Evolutionary conservation across 352 stramenopile species (phyloP), one percentile per base, ranked within the genome.

Genomic region (Phytophthora vignae): DNA sequence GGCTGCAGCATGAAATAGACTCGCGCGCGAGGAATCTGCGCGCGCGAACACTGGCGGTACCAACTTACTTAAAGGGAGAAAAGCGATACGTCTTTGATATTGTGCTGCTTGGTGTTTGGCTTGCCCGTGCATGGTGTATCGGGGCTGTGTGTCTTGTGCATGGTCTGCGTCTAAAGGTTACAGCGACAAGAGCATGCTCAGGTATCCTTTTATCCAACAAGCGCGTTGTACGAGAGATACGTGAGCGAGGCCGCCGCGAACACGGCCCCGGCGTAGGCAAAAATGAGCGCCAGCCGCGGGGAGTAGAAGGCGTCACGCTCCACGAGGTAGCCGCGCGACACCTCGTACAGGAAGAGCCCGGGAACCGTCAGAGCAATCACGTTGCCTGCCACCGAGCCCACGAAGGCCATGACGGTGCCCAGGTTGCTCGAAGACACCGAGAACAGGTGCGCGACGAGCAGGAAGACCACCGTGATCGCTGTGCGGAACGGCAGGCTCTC

Each of bases 261-360:
- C 17, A 80, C 50, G 3, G 83, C 76, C 31, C 87, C 87, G 56
- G 81, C 78, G 63, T 77, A 84, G 14, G 71, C 76, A 48, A 92
- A 87, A 40, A 65, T 50, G 15, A 87, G 75, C 44, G 84, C 83
- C 52, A 89, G 76, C 52, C 72, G 74, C 40, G 83, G 81, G 12
- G 77, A 91, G 67, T 85, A 91, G 72, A 85, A 87, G 27, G 78
- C 73, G 49, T 77, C 69, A 19, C 70, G 68, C 55, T 81, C 84
- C 46, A 88, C 76, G 17, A 90, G 69, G 67, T 85, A 92, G 22
- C 76, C 76, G 49, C 78, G 82, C 60, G 78, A 82, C 15, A 91
- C 81, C 53, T 96, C 83, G 67, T 90, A 93, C 55, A 96, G 73
- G 62, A 96, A 93, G 50, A 90, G 71, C 0, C 88, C 87, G 1